Evolutionary conservation across 2,329 filamentous ascomycete species (phyloP).

Genomic region (Colletotrichum sp.): DNA sequence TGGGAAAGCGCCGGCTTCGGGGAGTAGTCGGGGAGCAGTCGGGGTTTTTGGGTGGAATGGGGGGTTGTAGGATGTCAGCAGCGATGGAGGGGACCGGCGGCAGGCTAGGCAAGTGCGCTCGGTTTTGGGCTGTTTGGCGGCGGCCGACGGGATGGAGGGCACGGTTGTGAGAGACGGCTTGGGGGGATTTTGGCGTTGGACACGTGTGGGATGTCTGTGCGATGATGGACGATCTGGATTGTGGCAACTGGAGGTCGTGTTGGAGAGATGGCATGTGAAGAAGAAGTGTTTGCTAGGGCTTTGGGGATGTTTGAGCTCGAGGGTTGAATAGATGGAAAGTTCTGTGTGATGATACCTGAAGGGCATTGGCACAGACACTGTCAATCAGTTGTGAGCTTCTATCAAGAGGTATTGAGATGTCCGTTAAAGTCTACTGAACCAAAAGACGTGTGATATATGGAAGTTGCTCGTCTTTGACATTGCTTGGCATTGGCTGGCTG

Average conservation of each 20-base stretch:
- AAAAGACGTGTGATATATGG: background rate
- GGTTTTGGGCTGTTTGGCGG: background rate
- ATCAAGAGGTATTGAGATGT: background rate
- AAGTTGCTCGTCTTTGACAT: no score
- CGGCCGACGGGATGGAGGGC: background rate
- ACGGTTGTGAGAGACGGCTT: background rate
- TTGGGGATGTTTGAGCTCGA: background rate
- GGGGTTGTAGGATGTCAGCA: background rate
- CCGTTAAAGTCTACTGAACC: background rate
- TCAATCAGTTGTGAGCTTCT: background rate
- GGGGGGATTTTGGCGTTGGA: background rate
- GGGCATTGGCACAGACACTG: background rate
- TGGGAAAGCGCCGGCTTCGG: background rate
- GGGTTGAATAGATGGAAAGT: background rate
- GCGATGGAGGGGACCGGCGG: background rate
- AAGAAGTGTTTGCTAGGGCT: background rate
- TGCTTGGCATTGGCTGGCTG: no score
- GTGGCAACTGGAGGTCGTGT: background rate
- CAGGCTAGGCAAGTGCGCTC: background rate
- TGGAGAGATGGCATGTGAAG: background rate
- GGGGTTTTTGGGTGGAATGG: background rate
- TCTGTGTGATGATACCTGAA: background rate
- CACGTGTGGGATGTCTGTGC: background rate
- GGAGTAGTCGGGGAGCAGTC: background rate
- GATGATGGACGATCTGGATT: background rate